Base-by-base conservation (phyloP, 2,329 filamentous ascomycete genomes). In the Byssochlamys sp. region DNA sequence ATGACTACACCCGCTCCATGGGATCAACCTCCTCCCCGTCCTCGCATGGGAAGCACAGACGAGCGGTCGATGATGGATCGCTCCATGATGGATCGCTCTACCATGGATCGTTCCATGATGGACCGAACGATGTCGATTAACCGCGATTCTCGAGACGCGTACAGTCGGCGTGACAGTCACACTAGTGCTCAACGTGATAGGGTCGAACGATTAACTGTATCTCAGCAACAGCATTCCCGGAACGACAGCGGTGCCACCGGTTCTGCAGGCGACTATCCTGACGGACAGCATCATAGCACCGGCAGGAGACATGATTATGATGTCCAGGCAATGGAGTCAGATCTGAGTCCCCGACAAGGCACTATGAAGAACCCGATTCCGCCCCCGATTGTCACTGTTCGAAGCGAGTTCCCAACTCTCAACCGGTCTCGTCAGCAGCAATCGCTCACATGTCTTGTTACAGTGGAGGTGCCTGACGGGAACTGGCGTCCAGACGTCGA, bases 401-500 rank as follows among this genome's bases (percentile, higher is more conserved):
- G 92, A 59, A 97, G 92, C 69, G 94, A 99, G 73, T 99, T 96
- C 69, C 94, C 94, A 0, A 97, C 94, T 1, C 83, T 99, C 67
- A 96, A 82, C 72, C 84, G 90, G 62, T 96, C 91, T 24, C 87
- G 91, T 54, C 90, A 96, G 69, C 94, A 96, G 72, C 94, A 99
- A 72, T 94, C 90, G 10, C 79, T 99, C 62, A 97, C 94, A 0
- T 99, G 94, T 67, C 78, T 99, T 56, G 83, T 99, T 54, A 97
- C 94, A 0, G 85, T 99, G 52, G 94, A 99, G 73, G 91, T 97
- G 0, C 85, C 91, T 0, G 91, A 95, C 68, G 90, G 86, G 64
- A 95, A 94, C 72, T 97, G 91, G 94, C 83, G 84, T 59, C 85
- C 91, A 1, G 86, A 94, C 66, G 84, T 88, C 1, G 90, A 96